phyloP scores from a whole-genome alignment of 129 eudicot genomes.

The carrot (Daucus carota) region DH1_v3.0 NC_030388.2:2474001-2474500 shows the following conservation, averaged over 20 bases:
- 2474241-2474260: slow-evolving; percentile 83
- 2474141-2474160: not conserved
- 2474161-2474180: not conserved
- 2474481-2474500: not conserved
- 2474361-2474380: not conserved
- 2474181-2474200: slow-evolving; percentile 26
- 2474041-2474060: slow-evolving; percentile 64
- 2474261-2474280: slow-evolving; percentile 87
- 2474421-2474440: not conserved
- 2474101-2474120: slow-evolving; percentile 27
- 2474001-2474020: slow-evolving; percentile 7
- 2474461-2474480: not conserved
- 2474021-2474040: slow-evolving; percentile 79
- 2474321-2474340: not conserved
- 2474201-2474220: slow-evolving; percentile 64
- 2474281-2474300: slow-evolving; percentile 16
- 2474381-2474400: not conserved
- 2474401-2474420: not conserved
- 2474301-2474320: not conserved
- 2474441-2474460: not conserved
- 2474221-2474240: slow-evolving; percentile 58
- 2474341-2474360: not conserved
- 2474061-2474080: slow-evolving; percentile 62
- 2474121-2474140: not conserved
- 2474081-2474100: slow-evolving; percentile 62